A percentile compares a stretch with the other conserved stretches of the same genome.
Evolutionary conservation across 1,284 basidiomycete genomes (phyloP).

Genomic region (Exobasidium cylindrosporum): DNA sequence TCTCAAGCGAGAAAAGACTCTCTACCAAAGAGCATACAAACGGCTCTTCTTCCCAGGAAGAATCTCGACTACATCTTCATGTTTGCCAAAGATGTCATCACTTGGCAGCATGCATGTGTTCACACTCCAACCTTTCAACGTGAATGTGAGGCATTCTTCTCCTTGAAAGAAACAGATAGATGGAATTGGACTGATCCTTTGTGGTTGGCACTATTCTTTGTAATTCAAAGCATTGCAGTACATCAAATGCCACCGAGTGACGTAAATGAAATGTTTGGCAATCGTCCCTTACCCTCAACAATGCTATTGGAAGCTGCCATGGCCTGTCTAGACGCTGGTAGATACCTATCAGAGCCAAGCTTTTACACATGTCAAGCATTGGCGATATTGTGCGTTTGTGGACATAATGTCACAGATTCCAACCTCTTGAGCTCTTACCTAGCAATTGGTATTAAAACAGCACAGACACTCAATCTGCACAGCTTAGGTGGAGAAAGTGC

Average conservation of each 20-base stretch:
- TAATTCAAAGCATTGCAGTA: constrained; percentile 32
- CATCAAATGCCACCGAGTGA: constrained; percentile 38
- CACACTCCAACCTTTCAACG: constrained; percentile 33
- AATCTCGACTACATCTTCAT: constrained; percentile 20
- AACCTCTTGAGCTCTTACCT: constrained; percentile 32
- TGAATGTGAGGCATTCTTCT: constrained; percentile 26
- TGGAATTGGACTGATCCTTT: constrained; percentile 29
- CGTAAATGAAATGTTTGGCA: constrained; percentile 1
- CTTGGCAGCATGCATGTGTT: constrained; percentile 37
- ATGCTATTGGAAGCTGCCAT: constrained; percentile 27
- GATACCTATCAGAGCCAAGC: constrained; percentile 31
- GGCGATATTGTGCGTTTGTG: constrained; percentile 32
- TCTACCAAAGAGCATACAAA: not conserved
- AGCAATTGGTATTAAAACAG: constrained; percentile 37
- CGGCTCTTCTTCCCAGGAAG: not conserved
- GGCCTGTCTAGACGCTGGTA: constrained; percentile 28
- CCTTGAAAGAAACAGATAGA: not conserved
- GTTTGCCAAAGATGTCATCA: constrained; percentile 30
- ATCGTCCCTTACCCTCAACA: constrained; percentile 13
- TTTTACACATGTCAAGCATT: constrained; percentile 34
- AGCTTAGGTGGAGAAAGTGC: constrained; percentile 19
- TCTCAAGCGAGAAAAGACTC: not conserved
- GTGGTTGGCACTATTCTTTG: constrained; percentile 32
- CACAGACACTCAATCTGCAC: constrained; percentile 31
- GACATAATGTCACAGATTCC: constrained; percentile 37